Evolutionary conservation across 2,329 filamentous ascomycete species (phyloP).

Genomic region (Aciculosporium take): DNA sequence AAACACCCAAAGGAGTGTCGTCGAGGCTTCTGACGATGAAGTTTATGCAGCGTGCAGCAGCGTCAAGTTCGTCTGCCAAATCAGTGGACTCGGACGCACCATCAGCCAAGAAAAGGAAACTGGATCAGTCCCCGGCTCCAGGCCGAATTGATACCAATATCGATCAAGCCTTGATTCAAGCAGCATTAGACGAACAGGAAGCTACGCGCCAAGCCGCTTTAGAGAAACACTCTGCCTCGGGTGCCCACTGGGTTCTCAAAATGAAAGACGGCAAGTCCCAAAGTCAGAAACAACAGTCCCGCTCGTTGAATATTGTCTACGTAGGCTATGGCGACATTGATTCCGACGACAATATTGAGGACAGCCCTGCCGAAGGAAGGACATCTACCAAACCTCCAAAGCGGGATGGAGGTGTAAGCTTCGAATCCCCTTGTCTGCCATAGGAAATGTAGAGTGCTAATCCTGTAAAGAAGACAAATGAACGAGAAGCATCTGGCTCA

Average conservation of each 20-base stretch:
- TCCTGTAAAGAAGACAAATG: neutral
- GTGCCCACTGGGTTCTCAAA: slow-evolving; percentile 64
- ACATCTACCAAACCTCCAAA: slow-evolving; percentile 22
- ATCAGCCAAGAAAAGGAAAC: slow-evolving; percentile 50
- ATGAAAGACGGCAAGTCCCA: slow-evolving; percentile 19
- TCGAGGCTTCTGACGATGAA: slow-evolving; percentile 87
- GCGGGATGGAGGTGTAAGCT: slow-evolving; percentile 13
- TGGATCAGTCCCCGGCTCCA: slow-evolving; percentile 23
- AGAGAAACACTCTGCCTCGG: slow-evolving; percentile 48
- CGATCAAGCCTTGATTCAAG: slow-evolving; percentile 46
- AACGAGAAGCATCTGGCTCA: slow-evolving; percentile 12
- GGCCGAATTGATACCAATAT: slow-evolving; percentile 24
- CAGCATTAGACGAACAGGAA: slow-evolving; percentile 53
- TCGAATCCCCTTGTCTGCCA: neutral
- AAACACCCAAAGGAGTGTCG: slow-evolving; percentile 58
- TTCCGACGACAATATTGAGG: slow-evolving; percentile 22
- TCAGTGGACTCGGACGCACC: slow-evolving; percentile 35
- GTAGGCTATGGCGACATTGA: slow-evolving; percentile 39
- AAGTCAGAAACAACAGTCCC: slow-evolving; percentile 16
- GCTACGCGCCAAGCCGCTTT: slow-evolving; percentile 46
- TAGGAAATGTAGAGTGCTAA: neutral
- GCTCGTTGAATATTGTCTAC: slow-evolving; percentile 44
- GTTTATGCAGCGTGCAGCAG: slow-evolving; percentile 85
- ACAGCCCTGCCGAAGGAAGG: slow-evolving; percentile 18
- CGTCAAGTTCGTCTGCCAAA: slow-evolving; percentile 34